Evolutionary conservation across 441 rosid genomes (phyloP), one percentile per base, ranked within the genome.

Genomic region (Eruca vesicaria): DNA sequence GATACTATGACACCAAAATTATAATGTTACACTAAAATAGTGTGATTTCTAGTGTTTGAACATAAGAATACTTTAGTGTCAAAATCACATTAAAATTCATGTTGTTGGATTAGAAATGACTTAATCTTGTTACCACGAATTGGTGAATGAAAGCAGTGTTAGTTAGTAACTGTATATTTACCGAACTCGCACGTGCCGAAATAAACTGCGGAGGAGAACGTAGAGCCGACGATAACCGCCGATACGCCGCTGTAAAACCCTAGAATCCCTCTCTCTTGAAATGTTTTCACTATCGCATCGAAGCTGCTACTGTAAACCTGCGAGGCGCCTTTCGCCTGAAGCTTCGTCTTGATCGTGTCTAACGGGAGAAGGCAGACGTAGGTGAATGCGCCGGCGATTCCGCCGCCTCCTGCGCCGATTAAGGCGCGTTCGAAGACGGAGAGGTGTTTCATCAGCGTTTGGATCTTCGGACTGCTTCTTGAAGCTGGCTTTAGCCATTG

Each of bases 171-270:
- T n/a, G n/a, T n/a, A n/a, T n/a, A n/a, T n/a, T n/a, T 43, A 43
- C 96, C 97, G 68, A 93, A 91, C 84, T 96, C 99, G 63, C 99
- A 93, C 29, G 99, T 89, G 45, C 99, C 99, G 65, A 96, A 96
- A 56, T 92, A 96, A 31, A 93, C 90, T 5, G 97, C 97, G 15
- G 97, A 96, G 20, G 98, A 96, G 52, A 89, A 90, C 0, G 97
- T 89, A 0, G 97, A 93, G n/a, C 99, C 99, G 11, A 93, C 94
- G 66, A 96, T 86, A 33, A 93, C 99, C 11, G 99, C 97, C 9
- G 97, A 91, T 19, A 93, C 84, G 33, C 99, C 99, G 11, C 97
- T 84, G 69, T 93, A 95, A 70, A 95, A 91, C 45, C 99, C 99
- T 20, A 85, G 62, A 66, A 95, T 71, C 18, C 98, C 99, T 72